A percentile compares a stretch with the other conserved stretches of the same genome.
phyloP scores from a whole-genome alignment of 176 grass and related monocot species.

The Cenchrus purpureus region DNA sequence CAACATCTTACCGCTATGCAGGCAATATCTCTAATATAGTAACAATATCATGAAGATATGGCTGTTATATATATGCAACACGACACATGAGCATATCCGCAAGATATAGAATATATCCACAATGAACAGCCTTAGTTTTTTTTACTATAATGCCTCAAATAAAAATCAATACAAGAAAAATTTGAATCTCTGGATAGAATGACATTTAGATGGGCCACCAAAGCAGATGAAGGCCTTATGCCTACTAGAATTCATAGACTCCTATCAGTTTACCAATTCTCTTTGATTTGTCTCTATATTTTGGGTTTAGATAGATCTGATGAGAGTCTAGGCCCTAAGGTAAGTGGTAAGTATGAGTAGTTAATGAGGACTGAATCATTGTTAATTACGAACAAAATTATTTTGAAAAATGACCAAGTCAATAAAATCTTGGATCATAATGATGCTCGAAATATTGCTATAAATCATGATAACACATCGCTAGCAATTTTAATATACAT shows the following conservation, averaged over 20 bases:
- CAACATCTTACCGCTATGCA: not conserved
- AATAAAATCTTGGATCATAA: no score
- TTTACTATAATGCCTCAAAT: not conserved
- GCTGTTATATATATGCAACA: not conserved
- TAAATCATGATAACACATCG: no score
- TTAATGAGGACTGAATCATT: no score
- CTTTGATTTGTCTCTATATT: not conserved
- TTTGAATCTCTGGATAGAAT: not conserved
- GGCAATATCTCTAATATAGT: not conserved
- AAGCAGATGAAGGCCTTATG: not conserved
- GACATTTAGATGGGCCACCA: not conserved
- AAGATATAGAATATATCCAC: not conserved
- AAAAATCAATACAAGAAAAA: not conserved
- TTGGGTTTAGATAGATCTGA: not conserved
- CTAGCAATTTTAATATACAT: no score
- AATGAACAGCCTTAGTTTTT: not conserved
- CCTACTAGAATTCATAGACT: not conserved
- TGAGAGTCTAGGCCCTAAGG: not conserved
- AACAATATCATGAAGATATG: not conserved
- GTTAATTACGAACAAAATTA: no score
- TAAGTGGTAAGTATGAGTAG: no score
- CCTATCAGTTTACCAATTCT: not conserved
- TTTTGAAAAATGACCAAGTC: no score
- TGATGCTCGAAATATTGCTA: no score
- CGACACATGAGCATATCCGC: not conserved